phyloP scores from a whole-genome alignment of 2,329 filamentous ascomycete genomes.

The Neonectria magnoliae region DNA sequence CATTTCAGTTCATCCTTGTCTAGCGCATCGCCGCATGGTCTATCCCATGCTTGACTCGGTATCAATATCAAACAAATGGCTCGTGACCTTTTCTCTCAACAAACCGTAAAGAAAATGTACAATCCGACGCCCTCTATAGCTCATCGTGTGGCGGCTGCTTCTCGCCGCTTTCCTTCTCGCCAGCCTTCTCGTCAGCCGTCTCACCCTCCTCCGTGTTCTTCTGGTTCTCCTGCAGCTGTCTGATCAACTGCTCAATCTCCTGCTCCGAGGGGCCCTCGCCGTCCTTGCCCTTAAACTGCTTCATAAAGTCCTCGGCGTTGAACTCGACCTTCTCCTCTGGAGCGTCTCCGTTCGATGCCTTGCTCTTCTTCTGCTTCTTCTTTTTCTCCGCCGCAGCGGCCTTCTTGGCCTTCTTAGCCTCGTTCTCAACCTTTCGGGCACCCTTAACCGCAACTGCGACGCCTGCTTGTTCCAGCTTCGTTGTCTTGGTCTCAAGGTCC shows the following conservation, averaged over 20 bases:
- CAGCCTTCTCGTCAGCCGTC: not conserved
- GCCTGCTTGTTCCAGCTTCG: slow-evolving; percentile 76
- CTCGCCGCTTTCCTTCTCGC: slow-evolving; percentile 20
- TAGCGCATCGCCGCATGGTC: slow-evolving; percentile 28
- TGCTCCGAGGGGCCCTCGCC: slow-evolving; percentile 42
- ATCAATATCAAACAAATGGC: slow-evolving; percentile 36
- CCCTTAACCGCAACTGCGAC: slow-evolving; percentile 77
- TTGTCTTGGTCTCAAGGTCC: slow-evolving; percentile 75
- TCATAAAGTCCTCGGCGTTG: slow-evolving; percentile 58
- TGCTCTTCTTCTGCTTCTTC: slow-evolving; percentile 53
- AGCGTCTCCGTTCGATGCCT: slow-evolving; percentile 48
- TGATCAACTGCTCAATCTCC: slow-evolving; percentile 42
- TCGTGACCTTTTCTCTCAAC: slow-evolving; percentile 24
- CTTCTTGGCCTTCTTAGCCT: slow-evolving; percentile 60
- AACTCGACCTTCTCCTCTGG: slow-evolving; percentile 55
- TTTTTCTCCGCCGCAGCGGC: slow-evolving; percentile 48
- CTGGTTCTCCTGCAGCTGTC: slow-evolving; percentile 37
- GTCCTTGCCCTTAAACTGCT: slow-evolving; percentile 46
- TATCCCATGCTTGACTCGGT: slow-evolving; percentile 33
- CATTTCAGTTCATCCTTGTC: slow-evolving; percentile 15
- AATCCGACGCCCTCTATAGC: slow-evolving; percentile 43
- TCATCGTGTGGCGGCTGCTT: slow-evolving; percentile 48
- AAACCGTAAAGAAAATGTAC: slow-evolving; percentile 22
- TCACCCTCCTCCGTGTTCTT: slow-evolving; percentile 29
- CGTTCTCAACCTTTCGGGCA: slow-evolving; percentile 64